Evolutionary conservation across 2,329 filamentous ascomycete genomes (phyloP).

Genomic region (Malbranchea zuffiana): DNA sequence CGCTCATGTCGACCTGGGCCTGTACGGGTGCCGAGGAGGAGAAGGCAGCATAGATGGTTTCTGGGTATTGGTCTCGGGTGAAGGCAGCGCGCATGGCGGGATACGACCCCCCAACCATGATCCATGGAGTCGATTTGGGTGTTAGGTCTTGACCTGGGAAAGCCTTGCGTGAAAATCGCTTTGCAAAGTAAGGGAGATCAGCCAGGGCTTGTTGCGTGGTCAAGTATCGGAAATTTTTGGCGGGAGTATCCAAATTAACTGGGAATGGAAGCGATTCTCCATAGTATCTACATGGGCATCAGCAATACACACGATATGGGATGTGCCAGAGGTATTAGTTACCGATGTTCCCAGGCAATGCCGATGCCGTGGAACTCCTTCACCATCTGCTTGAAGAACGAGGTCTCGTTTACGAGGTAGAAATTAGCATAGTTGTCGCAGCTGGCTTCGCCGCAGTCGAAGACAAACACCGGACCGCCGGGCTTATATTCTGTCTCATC

Average conservation of each 20-base stretch:
- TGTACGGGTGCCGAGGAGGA: constrained; percentile 37
- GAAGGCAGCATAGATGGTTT: constrained; percentile 32
- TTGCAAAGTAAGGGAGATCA: constrained; percentile 37
- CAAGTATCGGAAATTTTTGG: constrained; percentile 34
- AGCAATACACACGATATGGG: background rate
- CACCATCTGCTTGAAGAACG: constrained; percentile 25
- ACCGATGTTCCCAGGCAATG: constrained; percentile 37
- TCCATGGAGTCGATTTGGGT: constrained; percentile 34
- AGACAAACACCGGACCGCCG: constrained; percentile 42
- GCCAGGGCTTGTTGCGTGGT: constrained; percentile 36
- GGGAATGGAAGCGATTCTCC: constrained; percentile 32
- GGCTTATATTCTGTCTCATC: constrained; percentile 44
- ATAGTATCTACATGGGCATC: constrained; percentile 28
- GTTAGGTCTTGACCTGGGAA: constrained; percentile 28
- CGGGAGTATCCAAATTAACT: constrained; percentile 25
- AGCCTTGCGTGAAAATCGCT: constrained; percentile 27
- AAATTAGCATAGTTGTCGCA: constrained; percentile 33
- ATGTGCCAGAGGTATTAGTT: constrained; percentile 6
- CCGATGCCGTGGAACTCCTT: constrained; percentile 30
- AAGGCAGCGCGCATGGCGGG: constrained; percentile 36
- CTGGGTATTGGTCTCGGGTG: constrained; percentile 33
- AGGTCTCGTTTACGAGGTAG: constrained; percentile 22
- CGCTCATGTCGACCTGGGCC: constrained; percentile 40
- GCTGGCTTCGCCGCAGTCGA: constrained; percentile 38
- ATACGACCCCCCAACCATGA: constrained; percentile 39